phyloP scores from a whole-genome alignment of 441 rosid genomes.

The Oxalis stricta region DNA sequence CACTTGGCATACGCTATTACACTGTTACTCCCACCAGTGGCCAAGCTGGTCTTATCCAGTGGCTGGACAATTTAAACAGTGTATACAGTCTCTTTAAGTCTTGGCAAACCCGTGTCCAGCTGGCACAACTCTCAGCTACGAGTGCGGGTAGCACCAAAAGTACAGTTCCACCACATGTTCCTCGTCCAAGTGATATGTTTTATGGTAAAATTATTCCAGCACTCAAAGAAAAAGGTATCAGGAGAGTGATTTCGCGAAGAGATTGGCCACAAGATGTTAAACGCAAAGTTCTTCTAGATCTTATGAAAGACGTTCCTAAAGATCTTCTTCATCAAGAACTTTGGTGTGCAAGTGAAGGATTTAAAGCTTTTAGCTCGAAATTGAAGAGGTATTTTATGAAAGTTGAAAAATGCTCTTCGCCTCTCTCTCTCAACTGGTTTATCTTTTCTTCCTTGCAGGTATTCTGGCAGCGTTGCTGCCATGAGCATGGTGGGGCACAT shows the following conservation, averaged over 20 bases:
- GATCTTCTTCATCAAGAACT: conserved; percentile 92
- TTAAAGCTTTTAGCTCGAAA: conserved; percentile 83
- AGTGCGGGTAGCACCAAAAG: conserved; percentile 47
- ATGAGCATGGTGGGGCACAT: conserved; percentile 99
- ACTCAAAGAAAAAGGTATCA: conserved; percentile 94
- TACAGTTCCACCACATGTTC: conserved; percentile 61
- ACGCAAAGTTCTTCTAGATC: conserved; percentile 90
- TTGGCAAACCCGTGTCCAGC: conserved; percentile 88
- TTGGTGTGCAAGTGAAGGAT: conserved; percentile 99
- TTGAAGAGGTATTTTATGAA: conserved; percentile 49
- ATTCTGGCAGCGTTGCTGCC: conserved; percentile 91
- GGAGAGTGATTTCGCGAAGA: conserved; percentile 92
- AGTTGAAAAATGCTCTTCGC: conserved; percentile 6
- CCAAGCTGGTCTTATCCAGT: conserved; percentile 96
- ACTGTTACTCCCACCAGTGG: conserved; percentile 98
- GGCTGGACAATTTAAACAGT: conserved; percentile 94
- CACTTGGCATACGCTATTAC: conserved; percentile 75
- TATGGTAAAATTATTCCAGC: conserved; percentile 99
- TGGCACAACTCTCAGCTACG: conserved; percentile 50
- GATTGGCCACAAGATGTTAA: conserved; percentile 99
- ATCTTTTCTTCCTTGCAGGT: conserved; percentile 45
- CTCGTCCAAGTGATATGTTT: conserved; percentile 98
- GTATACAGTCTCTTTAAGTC: conserved; percentile 89
- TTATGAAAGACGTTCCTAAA: conserved; percentile 88
- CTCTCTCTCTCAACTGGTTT: neutral